A percentile compares a stretch with the other conserved stretches of the same genome.
Conservation (phyloP, 2,329 filamentous ascomycete genomes). For the Sordariomycetes sp. region DNA sequence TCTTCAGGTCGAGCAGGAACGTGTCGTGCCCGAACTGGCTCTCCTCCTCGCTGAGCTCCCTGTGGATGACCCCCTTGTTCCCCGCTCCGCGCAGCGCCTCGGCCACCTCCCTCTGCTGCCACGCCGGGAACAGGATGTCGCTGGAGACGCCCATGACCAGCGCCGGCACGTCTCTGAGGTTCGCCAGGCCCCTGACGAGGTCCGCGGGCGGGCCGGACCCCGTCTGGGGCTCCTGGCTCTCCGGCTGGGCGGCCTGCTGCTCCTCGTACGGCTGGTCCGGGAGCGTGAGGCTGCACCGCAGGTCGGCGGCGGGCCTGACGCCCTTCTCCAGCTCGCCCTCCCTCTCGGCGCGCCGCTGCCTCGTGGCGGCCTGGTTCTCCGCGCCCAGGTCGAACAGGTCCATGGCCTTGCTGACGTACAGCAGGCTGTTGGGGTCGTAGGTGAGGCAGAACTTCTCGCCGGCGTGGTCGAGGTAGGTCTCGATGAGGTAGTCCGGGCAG, state of each 20-base stretch:
- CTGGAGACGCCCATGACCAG: conserved; percentile 90
- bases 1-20: conserved; percentile 83
- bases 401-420: conserved; percentile 99
- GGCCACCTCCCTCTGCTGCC: conserved; percentile 94
- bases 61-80: conserved; percentile 72
- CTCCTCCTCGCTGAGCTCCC: conserved; percentile 88
- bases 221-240: conserved; percentile 10
- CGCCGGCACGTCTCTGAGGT: conserved; percentile 65
- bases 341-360: conserved; percentile 50
- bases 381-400: conserved; percentile 87
- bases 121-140: conserved; percentile 93
- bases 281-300: conserved; percentile 65
- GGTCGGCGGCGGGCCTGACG: conserved; percentile 27
- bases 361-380: conserved; percentile 55
- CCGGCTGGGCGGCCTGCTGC: conserved; percentile 41
- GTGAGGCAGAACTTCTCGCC: conserved; percentile 97
- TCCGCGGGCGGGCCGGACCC: conserved; percentile 59
- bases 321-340: conserved; percentile 44
- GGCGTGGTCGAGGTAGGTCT: conserved; percentile 95
- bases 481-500: conserved; percentile 96
- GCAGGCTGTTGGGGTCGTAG: conserved; percentile 88
- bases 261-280: conserved; percentile 82
- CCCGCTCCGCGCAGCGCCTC: conserved; percentile 68
- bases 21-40: conserved; percentile 96
- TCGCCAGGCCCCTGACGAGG: conserved; percentile 62